Base-by-base conservation (phyloP, 2,329 filamentous ascomycete species). In the Tricladium varicosporioides region DNA sequence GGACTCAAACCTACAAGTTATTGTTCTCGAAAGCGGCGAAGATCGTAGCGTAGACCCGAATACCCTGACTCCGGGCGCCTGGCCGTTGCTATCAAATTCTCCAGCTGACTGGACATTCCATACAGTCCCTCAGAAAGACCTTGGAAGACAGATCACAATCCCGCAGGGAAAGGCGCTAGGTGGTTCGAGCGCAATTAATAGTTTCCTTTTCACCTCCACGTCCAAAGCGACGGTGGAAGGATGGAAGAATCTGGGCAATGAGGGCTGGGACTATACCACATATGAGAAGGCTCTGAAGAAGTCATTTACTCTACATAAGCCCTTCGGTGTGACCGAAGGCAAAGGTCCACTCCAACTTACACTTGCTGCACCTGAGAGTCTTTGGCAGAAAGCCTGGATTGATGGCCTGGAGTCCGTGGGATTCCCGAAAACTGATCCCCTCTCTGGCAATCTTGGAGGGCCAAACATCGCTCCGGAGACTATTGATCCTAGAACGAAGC, bases 71-170 rank as follows among this genome's bases (percentile, higher is more conserved):
- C 60, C 60, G 0, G 45, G 27, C 10, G 11, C 48, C 22, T 40
- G 7, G 33, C 9, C 32, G 1, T 5, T 15, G 11, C 18, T 57
- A 11, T 19, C 54, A 5, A 51, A 19, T n/a, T 42, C 81, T 2
- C 72, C 76, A 9, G 80, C 85, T 63, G 85, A 85, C 65, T 78
- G 79, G 52, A 79, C 82, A 11, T 73, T 84, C 44, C 80, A 85
- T 65, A 84, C 50, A 8, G 22, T 18, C 1, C 68, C 70, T 2
- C 72, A 75, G 66, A 72, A 74, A 62, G 52, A 62, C 50, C 8
- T 18, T 32, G 56, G 46, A 9, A 52, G 58, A 11, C 42, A 27
- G 16, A 11, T 60, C 14, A 22, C 31, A 27, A 40, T 31, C 11
- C 70, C 71, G 8, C 66, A 70, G 14, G 72, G 72, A 10, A 68